These are phyloP conservation scores for Myxozyma nipponensis DNA, from an alignment of 805 yeast genomes.

Conservation along the genomic window DNA sequence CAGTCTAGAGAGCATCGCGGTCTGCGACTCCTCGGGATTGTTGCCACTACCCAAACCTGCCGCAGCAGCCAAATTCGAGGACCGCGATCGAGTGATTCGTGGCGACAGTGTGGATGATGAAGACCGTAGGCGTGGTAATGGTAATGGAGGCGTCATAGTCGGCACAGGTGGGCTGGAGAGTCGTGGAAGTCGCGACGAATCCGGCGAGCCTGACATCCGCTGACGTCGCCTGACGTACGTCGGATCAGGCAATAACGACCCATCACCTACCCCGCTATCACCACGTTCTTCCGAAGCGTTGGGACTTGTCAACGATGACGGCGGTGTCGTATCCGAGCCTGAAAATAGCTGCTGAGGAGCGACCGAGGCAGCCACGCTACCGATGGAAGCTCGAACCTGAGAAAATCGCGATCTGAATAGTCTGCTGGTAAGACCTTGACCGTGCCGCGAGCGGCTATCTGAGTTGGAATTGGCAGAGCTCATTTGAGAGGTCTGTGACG, in stretches of 20 bases:
- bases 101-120: background rate
- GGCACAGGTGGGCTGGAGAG: background rate
- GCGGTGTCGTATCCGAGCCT: background rate
- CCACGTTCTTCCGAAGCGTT: too few species aligned
- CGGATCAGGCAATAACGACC: constrained; percentile 23
- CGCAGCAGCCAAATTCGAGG: constrained; percentile 2
- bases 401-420: constrained; percentile 16
- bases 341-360: background rate
- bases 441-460: background rate
- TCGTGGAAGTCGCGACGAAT: constrained; percentile 4
- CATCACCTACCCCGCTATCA: too few species aligned
- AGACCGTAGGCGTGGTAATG: constrained; percentile 3
- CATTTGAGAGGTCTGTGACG: background rate
- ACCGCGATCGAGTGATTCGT: background rate
- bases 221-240: constrained; percentile 24
- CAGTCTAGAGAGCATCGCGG: constrained; percentile 43
- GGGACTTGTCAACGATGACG: background rate
- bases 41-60: background rate
- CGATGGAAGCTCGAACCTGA: constrained; percentile 13
- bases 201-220: constrained; percentile 13
- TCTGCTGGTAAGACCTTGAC: background rate
- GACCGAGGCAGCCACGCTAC: background rate
- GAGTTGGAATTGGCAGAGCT: constrained; percentile 1
- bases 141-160: constrained; percentile 1
- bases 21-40: constrained; percentile 35